These are phyloP conservation scores for Chlorella sp. DNA, from an alignment of 139 green algal species.

Conservation along the genomic window DNA sequence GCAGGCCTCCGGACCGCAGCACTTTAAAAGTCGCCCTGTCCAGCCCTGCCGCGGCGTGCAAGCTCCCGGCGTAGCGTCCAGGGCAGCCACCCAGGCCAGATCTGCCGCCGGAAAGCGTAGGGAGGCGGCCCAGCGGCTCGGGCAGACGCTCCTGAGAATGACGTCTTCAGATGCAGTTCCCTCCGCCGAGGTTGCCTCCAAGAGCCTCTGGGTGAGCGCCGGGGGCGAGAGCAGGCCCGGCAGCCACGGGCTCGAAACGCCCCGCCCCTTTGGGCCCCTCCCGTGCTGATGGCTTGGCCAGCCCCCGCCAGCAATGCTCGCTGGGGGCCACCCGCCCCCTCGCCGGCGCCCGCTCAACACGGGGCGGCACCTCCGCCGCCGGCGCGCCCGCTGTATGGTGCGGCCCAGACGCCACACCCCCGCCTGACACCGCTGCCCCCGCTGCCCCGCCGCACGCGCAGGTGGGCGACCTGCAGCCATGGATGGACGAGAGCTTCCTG, in stretches of 20 bases:
- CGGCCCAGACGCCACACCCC: too few relatives aligned
- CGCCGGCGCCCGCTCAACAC: not conserved
- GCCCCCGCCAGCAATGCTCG: not conserved
- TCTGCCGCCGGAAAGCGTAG: too few relatives aligned
- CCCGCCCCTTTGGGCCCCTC: not conserved
- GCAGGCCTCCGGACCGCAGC: too few relatives aligned
- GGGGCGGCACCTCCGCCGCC: not conserved
- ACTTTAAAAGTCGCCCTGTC: too few relatives aligned
- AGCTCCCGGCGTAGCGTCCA: too few relatives aligned
- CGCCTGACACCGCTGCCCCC: too few relatives aligned
- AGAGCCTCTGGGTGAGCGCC: conserved; percentile 8
- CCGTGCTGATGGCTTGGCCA: not conserved
- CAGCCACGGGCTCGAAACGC: not conserved
- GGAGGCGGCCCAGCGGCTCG: too few relatives aligned
- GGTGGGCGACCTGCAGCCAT: conserved; percentile 69
- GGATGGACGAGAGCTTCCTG: conserved; percentile 76
- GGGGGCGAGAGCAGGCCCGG: not conserved
- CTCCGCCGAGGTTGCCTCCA: conserved; percentile 4
- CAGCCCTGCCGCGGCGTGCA: too few relatives aligned
- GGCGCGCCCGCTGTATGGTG: not conserved
- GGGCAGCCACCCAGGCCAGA: too few relatives aligned
- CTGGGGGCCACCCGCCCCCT: not conserved
- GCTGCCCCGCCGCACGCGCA: not conserved
- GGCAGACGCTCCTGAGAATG: not conserved
- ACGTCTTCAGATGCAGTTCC: not conserved